A percentile compares a stretch with the other conserved stretches of the same genome.
These are phyloP conservation scores for Esteya vermicola DNA, from an alignment of 2,329 filamentous ascomycete genomes.

Conservation along the genomic window DNA sequence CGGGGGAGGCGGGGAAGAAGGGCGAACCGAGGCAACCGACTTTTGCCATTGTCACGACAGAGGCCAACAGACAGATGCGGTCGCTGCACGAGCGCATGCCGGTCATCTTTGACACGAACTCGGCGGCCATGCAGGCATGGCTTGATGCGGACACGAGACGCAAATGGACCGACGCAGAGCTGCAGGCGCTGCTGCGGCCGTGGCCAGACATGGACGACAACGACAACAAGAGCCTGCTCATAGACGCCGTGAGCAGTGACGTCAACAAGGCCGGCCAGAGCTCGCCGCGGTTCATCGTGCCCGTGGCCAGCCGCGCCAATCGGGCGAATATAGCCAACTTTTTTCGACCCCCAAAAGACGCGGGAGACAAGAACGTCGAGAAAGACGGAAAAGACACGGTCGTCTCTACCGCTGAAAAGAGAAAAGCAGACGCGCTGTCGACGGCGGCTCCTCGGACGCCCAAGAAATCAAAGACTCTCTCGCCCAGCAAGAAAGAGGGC, in stretches of 20 bases:
- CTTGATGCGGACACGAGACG: slow-evolving; percentile 67
- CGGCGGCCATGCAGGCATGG: slow-evolving; percentile 57
- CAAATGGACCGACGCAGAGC: slow-evolving; percentile 62
- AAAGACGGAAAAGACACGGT: slow-evolving; percentile 18
- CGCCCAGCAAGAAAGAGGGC: no score
- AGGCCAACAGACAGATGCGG: slow-evolving; percentile 64
- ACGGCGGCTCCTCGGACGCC: no score
- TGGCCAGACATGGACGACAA: slow-evolving; percentile 24
- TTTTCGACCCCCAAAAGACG: slow-evolving; percentile 44
- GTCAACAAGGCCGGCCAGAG: slow-evolving; percentile 93
- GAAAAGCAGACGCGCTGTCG: no score
- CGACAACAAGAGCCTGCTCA: slow-evolving; percentile 33
- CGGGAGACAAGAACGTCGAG: background rate
- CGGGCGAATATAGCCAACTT: slow-evolving; percentile 92
- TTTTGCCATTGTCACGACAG: slow-evolving; percentile 90
- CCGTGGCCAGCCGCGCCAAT: slow-evolving; percentile 72
- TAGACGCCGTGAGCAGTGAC: slow-evolving; percentile 75
- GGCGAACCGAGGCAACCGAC: slow-evolving; percentile 13
- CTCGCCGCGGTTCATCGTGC: slow-evolving; percentile 69
- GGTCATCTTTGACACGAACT: slow-evolving; percentile 69
- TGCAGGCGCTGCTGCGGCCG: slow-evolving; percentile 69
- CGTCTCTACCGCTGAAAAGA: background rate
- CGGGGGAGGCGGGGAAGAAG: slow-evolving; percentile 21
- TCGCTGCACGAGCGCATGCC: slow-evolving; percentile 96
- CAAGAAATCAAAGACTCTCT: no score